Base-by-base conservation (phyloP, 2,329 filamentous ascomycete species). In the Stachybotrys chartarum region DNA sequence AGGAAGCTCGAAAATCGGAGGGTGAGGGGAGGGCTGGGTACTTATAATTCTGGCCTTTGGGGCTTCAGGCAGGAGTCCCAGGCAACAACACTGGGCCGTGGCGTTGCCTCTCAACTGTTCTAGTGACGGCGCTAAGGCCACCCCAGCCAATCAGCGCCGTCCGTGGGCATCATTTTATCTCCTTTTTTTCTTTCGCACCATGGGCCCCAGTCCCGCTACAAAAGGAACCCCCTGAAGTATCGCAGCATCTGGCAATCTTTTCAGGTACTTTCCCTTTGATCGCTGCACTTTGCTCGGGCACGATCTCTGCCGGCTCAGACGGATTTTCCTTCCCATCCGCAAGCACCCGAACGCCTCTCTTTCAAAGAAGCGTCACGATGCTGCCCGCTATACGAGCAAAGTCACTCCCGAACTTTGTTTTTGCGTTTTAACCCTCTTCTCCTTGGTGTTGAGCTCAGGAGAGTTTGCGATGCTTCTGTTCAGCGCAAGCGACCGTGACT, bases 41-140 rank as follows among this genome's bases (percentile, higher is more conserved):
- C 73, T 81, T 82, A 82, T 82, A 82, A 76, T 80, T 80, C 78
- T 79, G 67, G 59, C 60, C 62, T 58, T 61, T 62, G 66, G 65
- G 64, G 63, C 63, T 65, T 68, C 63, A 67, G 66, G 69, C 70
- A 70, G 58, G 65, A 66, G 62, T 64, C 72, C 74, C 64, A 75
- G 74, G 73, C 73, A 74, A 68, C 72, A 66, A 69, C 70, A 69
- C 68, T 66, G 31, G 67, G 65, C 64, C 69, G 74, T 76, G 73
- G 74, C 72, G 74, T 68, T 68, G 70, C 61, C 64, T 68, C 68
- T 70, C 14, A 67, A 67, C 63, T 68, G 67, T 65, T 63, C 70
- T 73, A 71, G 69, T 61, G 61, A 58, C 31, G 46, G 61, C 66
- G 66, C 72, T 73, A 72, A 65, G 57, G 56, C 55, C 17, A 49